Percentiles rank a stretch among this genome's conserved stretches.
These are phyloP conservation scores for Pittosporum tobira DNA, from an alignment of 129 eudicot genomes.

Conservation along the genomic window DNA sequence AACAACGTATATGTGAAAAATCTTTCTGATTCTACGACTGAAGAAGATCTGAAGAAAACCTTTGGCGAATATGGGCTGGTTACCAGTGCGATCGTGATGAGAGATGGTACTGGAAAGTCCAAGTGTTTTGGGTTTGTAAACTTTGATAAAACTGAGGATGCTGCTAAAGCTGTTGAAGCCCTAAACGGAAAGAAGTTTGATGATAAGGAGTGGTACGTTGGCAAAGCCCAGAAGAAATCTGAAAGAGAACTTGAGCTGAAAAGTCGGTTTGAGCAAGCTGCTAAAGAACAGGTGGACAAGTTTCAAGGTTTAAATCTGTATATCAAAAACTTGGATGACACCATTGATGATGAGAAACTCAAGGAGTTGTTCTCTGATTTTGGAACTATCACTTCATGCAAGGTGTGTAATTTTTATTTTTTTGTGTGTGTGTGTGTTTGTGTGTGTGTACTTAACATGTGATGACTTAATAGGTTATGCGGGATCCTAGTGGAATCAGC, in stretches of 20 bases:
- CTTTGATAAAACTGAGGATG: slow-evolving; percentile 44
- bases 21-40: slow-evolving; percentile 36
- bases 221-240: slow-evolving; percentile 52
- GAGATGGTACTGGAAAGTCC: slow-evolving; percentile 45
- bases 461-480: slow-evolving; percentile 47
- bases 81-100: slow-evolving; percentile 45
- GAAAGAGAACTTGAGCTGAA: slow-evolving; percentile 47
- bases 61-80: slow-evolving; percentile 45
- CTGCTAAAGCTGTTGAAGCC: slow-evolving; percentile 39
- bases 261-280: slow-evolving; percentile 36
- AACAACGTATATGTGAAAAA: slow-evolving; percentile 52
- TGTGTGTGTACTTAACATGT: neutral
- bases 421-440: no score
- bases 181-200: slow-evolving; percentile 43
- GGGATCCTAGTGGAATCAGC: slow-evolving; percentile 73
- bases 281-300: slow-evolving; percentile 36
- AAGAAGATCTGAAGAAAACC: slow-evolving; percentile 34
- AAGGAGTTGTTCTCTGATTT: slow-evolving; percentile 42
- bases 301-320: slow-evolving; percentile 39
- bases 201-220: slow-evolving; percentile 61
- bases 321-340: slow-evolving; percentile 50
- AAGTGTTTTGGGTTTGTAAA: slow-evolving; percentile 56
- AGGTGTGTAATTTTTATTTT: no score
- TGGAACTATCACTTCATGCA: slow-evolving; percentile 58
- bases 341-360: slow-evolving; percentile 43